Conservation (phyloP, 805 yeast species). For the Sungouiella thailandica region DNA sequence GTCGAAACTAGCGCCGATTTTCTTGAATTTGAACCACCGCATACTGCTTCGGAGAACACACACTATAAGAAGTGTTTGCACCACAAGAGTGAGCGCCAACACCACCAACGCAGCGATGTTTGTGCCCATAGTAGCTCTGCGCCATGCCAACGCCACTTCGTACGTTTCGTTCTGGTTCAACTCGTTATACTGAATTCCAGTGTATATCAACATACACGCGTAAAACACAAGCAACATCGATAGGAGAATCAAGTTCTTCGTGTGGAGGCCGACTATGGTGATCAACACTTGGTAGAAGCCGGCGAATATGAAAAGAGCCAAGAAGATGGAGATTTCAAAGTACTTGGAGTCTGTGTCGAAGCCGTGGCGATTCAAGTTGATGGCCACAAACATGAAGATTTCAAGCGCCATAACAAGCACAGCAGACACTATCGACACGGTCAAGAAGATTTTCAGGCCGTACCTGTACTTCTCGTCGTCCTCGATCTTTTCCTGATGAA, state of each 20-base stretch:
- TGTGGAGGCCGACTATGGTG: slow-evolving; percentile 32
- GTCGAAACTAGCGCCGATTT: slow-evolving; percentile 43
- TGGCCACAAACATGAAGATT: slow-evolving; percentile 34
- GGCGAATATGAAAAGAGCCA: slow-evolving; percentile 47
- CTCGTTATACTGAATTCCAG: slow-evolving; percentile 45
- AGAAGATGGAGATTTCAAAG: slow-evolving; percentile 33
- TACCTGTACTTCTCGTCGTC: not conserved
- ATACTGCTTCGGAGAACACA: slow-evolving; percentile 34
- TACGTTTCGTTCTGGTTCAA: no score
- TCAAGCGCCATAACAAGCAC: slow-evolving; percentile 31
- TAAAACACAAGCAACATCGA: slow-evolving; percentile 36
- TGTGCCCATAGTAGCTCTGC: slow-evolving; percentile 29
- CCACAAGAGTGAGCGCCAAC: slow-evolving; percentile 30
- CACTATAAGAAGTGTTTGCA: slow-evolving; percentile 25
- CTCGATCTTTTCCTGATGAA: no score
- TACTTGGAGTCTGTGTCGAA: slow-evolving; percentile 16
- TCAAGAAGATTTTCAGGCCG: slow-evolving; percentile 17
- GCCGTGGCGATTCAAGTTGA: slow-evolving; percentile 25
- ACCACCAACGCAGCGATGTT: slow-evolving; percentile 41
- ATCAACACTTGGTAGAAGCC: slow-evolving; percentile 37
- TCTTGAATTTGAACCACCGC: slow-evolving; percentile 44
- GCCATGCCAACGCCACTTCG: slow-evolving; percentile 32
- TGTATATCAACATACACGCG: slow-evolving; percentile 40
- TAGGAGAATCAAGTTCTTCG: slow-evolving; percentile 38
- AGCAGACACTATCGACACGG: slow-evolving; percentile 30